These are phyloP conservation scores for Phytophthora brassicae DNA, from an alignment of 352 stramenopile species.

Conservation along the genomic window DNA sequence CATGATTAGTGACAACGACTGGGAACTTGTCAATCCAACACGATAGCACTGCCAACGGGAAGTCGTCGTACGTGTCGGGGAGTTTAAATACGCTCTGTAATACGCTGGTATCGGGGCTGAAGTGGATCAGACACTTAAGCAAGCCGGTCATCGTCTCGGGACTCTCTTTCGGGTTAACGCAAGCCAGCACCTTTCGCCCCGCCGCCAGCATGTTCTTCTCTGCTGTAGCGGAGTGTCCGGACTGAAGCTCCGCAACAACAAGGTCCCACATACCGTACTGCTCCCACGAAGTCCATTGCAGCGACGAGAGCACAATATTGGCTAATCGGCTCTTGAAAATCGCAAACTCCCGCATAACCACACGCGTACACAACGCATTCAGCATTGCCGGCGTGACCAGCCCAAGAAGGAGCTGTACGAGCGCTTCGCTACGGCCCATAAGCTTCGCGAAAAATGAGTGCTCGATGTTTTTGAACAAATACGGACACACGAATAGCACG, in stretches of 20 bases:
- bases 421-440: slow-evolving; percentile 55
- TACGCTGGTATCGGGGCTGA: slow-evolving; percentile 62
- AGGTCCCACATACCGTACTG: slow-evolving; percentile 84
- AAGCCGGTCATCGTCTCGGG: slow-evolving; percentile 73
- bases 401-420: slow-evolving; percentile 68
- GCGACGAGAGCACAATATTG: slow-evolving; percentile 72
- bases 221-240: slow-evolving; percentile 28
- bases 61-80: slow-evolving; percentile 56
- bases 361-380: slow-evolving; percentile 51
- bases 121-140: slow-evolving; percentile 76
- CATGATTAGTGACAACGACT: slow-evolving; percentile 57
- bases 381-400: slow-evolving; percentile 67
- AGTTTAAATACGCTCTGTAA: slow-evolving; percentile 82
- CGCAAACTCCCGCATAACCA: slow-evolving; percentile 77
- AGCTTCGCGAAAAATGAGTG: slow-evolving; percentile 64
- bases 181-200: slow-evolving; percentile 73
- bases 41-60: slow-evolving; percentile 63
- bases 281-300: slow-evolving; percentile 85
- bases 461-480: slow-evolving; percentile 69
- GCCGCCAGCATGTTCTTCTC: slow-evolving; percentile 71
- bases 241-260: slow-evolving; percentile 65
- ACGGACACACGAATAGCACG: slow-evolving; percentile 60
- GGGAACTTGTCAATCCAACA: slow-evolving; percentile 76
- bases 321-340: slow-evolving; percentile 71
- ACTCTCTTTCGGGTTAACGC: slow-evolving; percentile 69